These are phyloP conservation scores for Leishmania mexicana DNA, from an alignment of 208 protist species.

Conservation along the genomic window DNA sequence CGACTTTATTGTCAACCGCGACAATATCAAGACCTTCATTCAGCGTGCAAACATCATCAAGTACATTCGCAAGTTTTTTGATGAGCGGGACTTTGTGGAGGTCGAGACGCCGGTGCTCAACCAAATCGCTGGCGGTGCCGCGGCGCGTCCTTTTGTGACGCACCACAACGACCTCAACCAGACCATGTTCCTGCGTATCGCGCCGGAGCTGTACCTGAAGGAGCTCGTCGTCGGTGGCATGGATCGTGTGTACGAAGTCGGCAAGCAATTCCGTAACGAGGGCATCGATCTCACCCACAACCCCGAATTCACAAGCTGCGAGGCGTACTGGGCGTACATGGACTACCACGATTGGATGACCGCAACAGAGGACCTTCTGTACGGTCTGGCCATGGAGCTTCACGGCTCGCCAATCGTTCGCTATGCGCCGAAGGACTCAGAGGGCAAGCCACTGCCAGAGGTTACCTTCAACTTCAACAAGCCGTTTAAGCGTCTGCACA, in stretches of 20 bases:
- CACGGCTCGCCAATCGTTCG: slow-evolving; percentile 93
- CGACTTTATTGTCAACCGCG: slow-evolving; percentile 99
- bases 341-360: slow-evolving; percentile 99
- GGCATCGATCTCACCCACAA: slow-evolving; percentile 99
- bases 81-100: slow-evolving; percentile 96
- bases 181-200: slow-evolving; percentile 98
- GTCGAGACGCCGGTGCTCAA: slow-evolving; percentile 99
- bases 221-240: slow-evolving; percentile 99
- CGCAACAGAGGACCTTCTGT: slow-evolving; percentile 97
- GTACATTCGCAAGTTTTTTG: slow-evolving; percentile 98
- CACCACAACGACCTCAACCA: slow-evolving; percentile 99
- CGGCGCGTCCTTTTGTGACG: slow-evolving; percentile 99
- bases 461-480: slow-evolving; percentile 98
- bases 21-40: slow-evolving; percentile 95
- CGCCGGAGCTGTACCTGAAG: slow-evolving; percentile 99
- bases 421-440: slow-evolving; percentile 94
- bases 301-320: slow-evolving; percentile 99
- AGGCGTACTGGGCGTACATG: slow-evolving; percentile 99
- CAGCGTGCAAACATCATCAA: slow-evolving; percentile 95
- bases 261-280: slow-evolving; percentile 99
- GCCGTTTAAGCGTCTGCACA: slow-evolving; percentile 97
- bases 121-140: slow-evolving; percentile 98
- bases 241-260: slow-evolving; percentile 99
- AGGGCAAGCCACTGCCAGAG: slow-evolving; percentile 73
- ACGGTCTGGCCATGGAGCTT: slow-evolving; percentile 95